Evolutionary conservation across 2,329 filamentous ascomycete genomes (phyloP).

Genomic region (Colletotrichum karsti): DNA sequence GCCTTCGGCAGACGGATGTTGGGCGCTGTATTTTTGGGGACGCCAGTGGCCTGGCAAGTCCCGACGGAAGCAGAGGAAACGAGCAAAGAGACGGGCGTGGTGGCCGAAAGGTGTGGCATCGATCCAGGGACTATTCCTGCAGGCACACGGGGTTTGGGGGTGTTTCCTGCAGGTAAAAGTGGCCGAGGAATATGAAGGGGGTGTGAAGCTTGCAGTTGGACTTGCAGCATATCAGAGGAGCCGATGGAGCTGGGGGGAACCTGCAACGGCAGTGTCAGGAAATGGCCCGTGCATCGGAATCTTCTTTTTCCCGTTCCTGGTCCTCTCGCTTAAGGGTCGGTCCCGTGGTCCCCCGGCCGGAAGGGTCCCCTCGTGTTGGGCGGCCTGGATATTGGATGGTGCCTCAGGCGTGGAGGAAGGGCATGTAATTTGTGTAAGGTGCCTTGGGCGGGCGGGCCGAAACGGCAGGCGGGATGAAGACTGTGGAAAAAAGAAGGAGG

Average conservation of each 20-base stretch:
- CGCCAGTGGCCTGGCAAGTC: slow-evolving; percentile 5
- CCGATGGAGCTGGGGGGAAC: slow-evolving; percentile 4
- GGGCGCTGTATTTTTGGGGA: background rate
- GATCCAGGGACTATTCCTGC: slow-evolving; percentile 19
- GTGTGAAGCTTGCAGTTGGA: slow-evolving; percentile 14
- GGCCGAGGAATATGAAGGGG: background rate
- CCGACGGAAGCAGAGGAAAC: background rate
- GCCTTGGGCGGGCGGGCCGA: too few species aligned
- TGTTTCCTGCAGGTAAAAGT: slow-evolving; percentile 11
- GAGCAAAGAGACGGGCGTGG: background rate
- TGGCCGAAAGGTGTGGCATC: background rate
- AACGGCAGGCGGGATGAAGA: background rate
- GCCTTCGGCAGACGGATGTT: slow-evolving; percentile 6
- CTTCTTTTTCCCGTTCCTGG: slow-evolving; percentile 5
- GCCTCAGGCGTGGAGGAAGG: background rate
- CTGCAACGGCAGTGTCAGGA: slow-evolving; percentile 1
- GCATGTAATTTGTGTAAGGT: background rate
- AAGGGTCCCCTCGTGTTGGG: background rate
- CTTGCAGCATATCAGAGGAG: background rate
- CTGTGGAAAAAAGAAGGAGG: background rate
- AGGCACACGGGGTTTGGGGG: slow-evolving; percentile 13
- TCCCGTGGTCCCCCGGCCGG: background rate
- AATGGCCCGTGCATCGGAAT: slow-evolving; percentile 1
- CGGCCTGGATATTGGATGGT: background rate
- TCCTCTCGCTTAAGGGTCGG: background rate